phyloP scores from a whole-genome alignment of 2,329 filamentous ascomycete genomes.

The Aureobasidium pullulans region DNA sequence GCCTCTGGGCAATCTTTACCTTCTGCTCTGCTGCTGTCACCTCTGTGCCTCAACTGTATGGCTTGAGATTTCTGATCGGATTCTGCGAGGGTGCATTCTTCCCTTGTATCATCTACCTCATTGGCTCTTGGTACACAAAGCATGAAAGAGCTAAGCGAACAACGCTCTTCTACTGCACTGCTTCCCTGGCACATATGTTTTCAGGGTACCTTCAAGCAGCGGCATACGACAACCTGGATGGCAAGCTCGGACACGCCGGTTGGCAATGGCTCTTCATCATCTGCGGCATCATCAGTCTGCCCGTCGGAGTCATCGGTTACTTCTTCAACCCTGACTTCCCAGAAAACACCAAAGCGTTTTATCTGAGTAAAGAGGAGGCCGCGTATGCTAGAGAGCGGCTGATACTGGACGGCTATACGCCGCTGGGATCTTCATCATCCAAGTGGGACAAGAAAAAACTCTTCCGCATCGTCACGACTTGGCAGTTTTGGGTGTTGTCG shows the following conservation, averaged over 20 bases:
- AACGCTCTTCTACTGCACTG: slow-evolving; percentile 46
- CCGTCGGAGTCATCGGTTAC: slow-evolving; percentile 47
- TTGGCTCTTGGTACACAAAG: slow-evolving; percentile 16
- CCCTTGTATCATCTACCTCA: slow-evolving; percentile 16
- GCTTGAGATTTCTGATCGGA: slow-evolving; percentile 15
- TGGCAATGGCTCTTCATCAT: slow-evolving; percentile 43
- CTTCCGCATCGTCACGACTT: slow-evolving; percentile 32
- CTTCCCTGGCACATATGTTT: slow-evolving; percentile 51
- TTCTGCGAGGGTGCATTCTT: slow-evolving; percentile 18
- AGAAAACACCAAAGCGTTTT: slow-evolving; percentile 39
- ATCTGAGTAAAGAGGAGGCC: slow-evolving; percentile 43
- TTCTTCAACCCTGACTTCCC: slow-evolving; percentile 44
- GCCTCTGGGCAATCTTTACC: slow-evolving; percentile 52
- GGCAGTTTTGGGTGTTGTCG: slow-evolving; percentile 46
- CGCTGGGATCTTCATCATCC: slow-evolving; percentile 9
- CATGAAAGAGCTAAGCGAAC: slow-evolving; percentile 33
- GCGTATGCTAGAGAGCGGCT: slow-evolving; percentile 40
- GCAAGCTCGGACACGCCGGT: slow-evolving; percentile 42
- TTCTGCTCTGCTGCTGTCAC: slow-evolving; percentile 47
- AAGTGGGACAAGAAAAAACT: slow-evolving; percentile 33
- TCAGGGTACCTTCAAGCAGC: slow-evolving; percentile 56
- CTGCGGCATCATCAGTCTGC: slow-evolving; percentile 43
- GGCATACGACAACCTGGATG: slow-evolving; percentile 38
- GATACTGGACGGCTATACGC: slow-evolving; percentile 18
- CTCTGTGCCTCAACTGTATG: slow-evolving; percentile 30